These are phyloP conservation scores for Xylariaceae sp. DNA, from an alignment of 2,329 filamentous ascomycete species.

Conservation along the genomic window DNA sequence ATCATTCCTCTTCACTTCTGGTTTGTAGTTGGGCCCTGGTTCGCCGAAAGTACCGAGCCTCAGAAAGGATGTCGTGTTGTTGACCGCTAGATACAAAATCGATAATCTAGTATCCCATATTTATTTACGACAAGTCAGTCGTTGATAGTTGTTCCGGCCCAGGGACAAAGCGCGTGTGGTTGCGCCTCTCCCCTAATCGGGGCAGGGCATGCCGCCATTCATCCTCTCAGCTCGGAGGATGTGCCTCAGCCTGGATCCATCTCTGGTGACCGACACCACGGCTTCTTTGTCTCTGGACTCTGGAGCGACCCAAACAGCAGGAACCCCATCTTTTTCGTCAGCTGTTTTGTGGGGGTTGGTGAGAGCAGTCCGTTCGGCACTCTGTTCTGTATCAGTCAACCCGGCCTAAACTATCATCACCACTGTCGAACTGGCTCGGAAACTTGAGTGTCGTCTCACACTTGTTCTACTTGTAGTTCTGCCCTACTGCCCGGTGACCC, in stretches of 20 bases:
- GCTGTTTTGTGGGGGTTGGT: constrained; percentile 5
- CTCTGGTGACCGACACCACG: not conserved
- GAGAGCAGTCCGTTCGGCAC: too few species aligned
- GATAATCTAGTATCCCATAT: not conserved
- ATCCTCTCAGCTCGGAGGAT: constrained; percentile 24
- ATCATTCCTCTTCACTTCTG: too few species aligned
- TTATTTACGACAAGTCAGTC: not conserved
- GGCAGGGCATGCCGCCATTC: constrained; percentile 2
- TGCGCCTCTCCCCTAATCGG: constrained; percentile 1
- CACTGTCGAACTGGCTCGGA: too few species aligned
- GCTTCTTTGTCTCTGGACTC: constrained; percentile 11
- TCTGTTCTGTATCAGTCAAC: too few species aligned
- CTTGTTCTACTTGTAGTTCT: too few species aligned
- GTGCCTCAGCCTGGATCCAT: constrained; percentile 16
- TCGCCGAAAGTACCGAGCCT: not conserved
- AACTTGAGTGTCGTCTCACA: too few species aligned
- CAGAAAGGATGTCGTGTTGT: constrained; percentile 6
- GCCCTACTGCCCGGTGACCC: too few species aligned
- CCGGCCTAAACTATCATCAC: too few species aligned
- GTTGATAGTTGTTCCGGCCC: too few species aligned
- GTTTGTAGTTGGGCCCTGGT: too few species aligned
- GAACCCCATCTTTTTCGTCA: constrained; percentile 2
- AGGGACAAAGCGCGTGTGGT: not conserved
- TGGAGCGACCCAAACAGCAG: not conserved
- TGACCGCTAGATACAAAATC: constrained; percentile 3